Conservation (phyloP, 768 basidiomycete genomes). For the Pisolithus marmoratus region DNA sequence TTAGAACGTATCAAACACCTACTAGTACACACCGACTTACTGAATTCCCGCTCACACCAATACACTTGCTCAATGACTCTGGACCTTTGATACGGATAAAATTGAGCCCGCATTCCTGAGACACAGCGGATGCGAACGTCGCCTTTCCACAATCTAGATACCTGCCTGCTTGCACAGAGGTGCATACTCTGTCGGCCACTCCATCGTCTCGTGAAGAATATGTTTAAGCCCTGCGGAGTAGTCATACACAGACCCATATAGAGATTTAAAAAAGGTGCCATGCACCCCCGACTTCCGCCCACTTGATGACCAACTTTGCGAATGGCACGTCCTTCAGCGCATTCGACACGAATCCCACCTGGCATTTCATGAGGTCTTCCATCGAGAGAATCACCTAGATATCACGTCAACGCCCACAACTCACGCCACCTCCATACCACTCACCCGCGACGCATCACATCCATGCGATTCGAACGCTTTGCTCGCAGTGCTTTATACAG, state of each 20-base stretch:
- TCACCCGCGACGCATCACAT: slow-evolving; percentile 17
- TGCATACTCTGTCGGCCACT: slow-evolving; percentile 98
- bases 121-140: slow-evolving; percentile 91
- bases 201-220: slow-evolving; percentile 85
- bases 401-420: background rate
- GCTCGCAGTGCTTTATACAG: slow-evolving; percentile 77
- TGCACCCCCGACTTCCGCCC: slow-evolving; percentile 91
- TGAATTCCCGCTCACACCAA: slow-evolving; percentile 95
- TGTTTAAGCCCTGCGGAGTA: slow-evolving; percentile 58
- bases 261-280: background rate
- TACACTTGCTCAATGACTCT: slow-evolving; percentile 96
- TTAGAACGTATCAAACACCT: background rate
- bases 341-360: slow-evolving; percentile 80
- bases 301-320: slow-evolving; percentile 80
- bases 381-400: slow-evolving; percentile 33
- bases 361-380: slow-evolving; percentile 74
- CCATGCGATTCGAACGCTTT: slow-evolving; percentile 39
- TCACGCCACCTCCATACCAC: background rate
- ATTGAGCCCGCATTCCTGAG: slow-evolving; percentile 95
- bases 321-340: slow-evolving; percentile 84
- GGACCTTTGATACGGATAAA: slow-evolving; percentile 99
- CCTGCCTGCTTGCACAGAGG: slow-evolving; percentile 89
- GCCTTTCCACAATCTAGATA: slow-evolving; percentile 99
- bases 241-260: background rate
- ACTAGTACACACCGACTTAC: slow-evolving; percentile 40